These are phyloP conservation scores for Scutellaria barbata DNA, from an alignment of 257 asterid genomes.

Conservation along the genomic window DNA sequence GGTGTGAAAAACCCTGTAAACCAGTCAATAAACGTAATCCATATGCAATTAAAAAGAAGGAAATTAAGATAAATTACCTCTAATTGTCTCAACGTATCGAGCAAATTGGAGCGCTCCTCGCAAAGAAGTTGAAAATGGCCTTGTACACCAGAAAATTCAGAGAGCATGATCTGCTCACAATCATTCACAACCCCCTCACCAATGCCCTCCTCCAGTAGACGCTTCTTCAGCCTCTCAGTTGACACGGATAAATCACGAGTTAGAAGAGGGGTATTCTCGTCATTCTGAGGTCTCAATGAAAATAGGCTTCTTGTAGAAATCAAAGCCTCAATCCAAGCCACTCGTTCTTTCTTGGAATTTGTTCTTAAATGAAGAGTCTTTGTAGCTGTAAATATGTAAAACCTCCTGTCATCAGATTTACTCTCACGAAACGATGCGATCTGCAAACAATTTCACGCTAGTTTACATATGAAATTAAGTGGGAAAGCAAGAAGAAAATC, in stretches of 20 bases:
- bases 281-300: slow-evolving; percentile 61
- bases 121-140: slow-evolving; percentile 79
- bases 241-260: slow-evolving; percentile 72
- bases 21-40: neutral
- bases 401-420: slow-evolving; percentile 80
- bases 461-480: no score
- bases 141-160: slow-evolving; percentile 76
- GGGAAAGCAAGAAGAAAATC: no score
- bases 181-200: slow-evolving; percentile 74
- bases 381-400: slow-evolving; percentile 90
- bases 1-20: neutral
- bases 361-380: slow-evolving; percentile 93
- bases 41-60: neutral
- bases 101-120: slow-evolving; percentile 75
- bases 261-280: slow-evolving; percentile 50
- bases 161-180: slow-evolving; percentile 91
- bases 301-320: slow-evolving; percentile 66
- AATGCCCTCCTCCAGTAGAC: slow-evolving; percentile 79
- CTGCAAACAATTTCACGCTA: slow-evolving; percentile 48
- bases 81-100: slow-evolving; percentile 79
- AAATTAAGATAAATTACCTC: slow-evolving; percentile 58
- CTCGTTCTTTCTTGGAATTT: slow-evolving; percentile 73
- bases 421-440: slow-evolving; percentile 94
- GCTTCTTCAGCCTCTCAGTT: slow-evolving; percentile 76
- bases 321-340: slow-evolving; percentile 86